These are phyloP conservation scores for Berberis thunbergii DNA, from an alignment of 164 flowering plant species.

Conservation along the genomic window DNA sequence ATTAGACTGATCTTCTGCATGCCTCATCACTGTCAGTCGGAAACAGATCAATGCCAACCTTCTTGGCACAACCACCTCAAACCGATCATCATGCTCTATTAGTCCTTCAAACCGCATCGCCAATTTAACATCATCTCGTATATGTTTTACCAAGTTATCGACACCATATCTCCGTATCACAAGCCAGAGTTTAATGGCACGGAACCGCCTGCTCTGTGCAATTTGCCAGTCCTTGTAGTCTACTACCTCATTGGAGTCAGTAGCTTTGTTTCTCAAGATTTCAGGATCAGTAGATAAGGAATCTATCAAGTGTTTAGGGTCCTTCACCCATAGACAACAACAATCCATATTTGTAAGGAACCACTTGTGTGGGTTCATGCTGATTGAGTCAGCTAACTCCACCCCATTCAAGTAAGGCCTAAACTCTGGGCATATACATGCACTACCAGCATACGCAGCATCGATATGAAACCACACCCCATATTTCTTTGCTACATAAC, in stretches of 20 bases:
- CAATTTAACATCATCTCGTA: constrained; percentile 11
- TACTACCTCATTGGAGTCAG: constrained; percentile 6
- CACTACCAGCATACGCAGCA: too few species aligned
- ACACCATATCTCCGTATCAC: constrained; percentile 1
- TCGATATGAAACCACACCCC: too few species aligned
- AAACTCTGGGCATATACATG: too few species aligned
- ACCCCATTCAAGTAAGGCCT: too few species aligned
- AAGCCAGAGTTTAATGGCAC: too few species aligned
- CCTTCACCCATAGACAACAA: constrained; percentile 12
- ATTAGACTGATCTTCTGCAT: neutral
- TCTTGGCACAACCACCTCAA: constrained; percentile 20
- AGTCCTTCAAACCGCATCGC: constrained; percentile 11
- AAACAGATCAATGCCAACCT: constrained; percentile 22
- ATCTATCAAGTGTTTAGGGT: too few species aligned
- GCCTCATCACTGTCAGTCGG: neutral
- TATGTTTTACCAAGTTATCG: constrained; percentile 8
- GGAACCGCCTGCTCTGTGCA: too few species aligned
- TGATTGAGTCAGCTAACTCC: neutral
- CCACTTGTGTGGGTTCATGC: constrained; percentile 7
- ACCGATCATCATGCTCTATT: constrained; percentile 5
- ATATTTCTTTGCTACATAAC: too few species aligned
- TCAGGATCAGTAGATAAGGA: too few species aligned
- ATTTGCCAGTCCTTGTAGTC: constrained; percentile 17
- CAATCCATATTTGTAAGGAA: constrained; percentile 6
- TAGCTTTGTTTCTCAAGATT: neutral